phyloP scores from a whole-genome alignment of 1,139 yeast genomes.

The Geotrichum klebahnii region DNA sequence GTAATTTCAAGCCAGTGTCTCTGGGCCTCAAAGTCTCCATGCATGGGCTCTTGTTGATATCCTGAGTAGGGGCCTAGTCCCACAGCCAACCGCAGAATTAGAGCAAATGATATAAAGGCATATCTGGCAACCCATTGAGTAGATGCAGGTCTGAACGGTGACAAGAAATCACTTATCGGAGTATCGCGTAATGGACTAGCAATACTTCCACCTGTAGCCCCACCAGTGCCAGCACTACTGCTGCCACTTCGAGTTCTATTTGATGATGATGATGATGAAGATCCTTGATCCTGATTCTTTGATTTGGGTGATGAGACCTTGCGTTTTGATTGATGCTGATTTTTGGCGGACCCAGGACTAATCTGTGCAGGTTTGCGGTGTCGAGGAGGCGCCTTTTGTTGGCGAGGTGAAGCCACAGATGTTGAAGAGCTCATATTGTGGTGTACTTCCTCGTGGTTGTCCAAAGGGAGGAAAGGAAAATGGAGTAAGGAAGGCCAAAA shows the following conservation, averaged over 20 bases:
- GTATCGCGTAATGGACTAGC: slow-evolving; percentile 36
- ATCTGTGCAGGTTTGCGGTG: not conserved
- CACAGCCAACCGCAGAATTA: slow-evolving; percentile 75
- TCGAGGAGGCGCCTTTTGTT: not conserved
- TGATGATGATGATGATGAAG: not conserved
- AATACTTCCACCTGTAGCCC: not conserved
- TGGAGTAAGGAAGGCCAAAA: not conserved
- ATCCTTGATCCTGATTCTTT: not conserved
- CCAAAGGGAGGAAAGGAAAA: not conserved
- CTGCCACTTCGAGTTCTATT: not conserved
- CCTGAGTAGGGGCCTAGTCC: slow-evolving; percentile 81
- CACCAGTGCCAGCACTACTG: not conserved
- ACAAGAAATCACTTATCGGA: slow-evolving; percentile 55
- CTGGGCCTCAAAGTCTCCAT: slow-evolving; percentile 97
- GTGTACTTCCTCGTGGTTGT: not conserved
- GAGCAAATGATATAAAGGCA: slow-evolving; percentile 66
- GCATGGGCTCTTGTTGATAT: slow-evolving; percentile 60
- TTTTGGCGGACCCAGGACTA: not conserved
- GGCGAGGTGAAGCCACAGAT: not conserved
- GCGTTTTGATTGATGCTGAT: not conserved
- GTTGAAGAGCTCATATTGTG: not conserved
- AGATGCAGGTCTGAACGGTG: slow-evolving; percentile 63
- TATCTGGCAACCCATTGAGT: slow-evolving; percentile 89
- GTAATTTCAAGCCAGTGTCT: slow-evolving; percentile 97
- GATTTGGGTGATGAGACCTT: not conserved